Evolutionary conservation across 129 eudicot genomes (phyloP).

Genomic region (Silybum marianum): DNA sequence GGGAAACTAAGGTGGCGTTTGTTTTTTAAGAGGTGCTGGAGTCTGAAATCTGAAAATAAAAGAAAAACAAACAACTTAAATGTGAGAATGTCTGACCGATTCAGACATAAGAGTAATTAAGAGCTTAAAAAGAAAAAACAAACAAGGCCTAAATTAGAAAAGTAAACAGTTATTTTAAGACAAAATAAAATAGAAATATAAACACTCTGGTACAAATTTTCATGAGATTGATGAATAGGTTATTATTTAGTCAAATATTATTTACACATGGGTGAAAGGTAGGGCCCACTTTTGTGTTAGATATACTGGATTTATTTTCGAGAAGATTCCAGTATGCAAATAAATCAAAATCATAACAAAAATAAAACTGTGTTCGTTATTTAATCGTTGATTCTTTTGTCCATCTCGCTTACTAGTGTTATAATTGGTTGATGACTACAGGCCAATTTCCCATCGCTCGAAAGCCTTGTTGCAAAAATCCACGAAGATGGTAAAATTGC

Average conservation of each 20-base stretch:
- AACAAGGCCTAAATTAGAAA: too few species aligned
- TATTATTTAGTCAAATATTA: too few species aligned
- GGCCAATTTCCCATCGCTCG: constrained; percentile 87
- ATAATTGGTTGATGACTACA: constrained; percentile 37
- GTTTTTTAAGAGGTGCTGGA: too few species aligned
- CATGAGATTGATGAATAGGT: background rate
- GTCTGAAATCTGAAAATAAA: too few species aligned
- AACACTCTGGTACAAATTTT: background rate
- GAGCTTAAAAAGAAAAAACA: too few species aligned
- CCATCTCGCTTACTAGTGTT: background rate
- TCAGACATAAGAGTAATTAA: too few species aligned
- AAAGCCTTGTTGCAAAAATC: constrained; percentile 76
- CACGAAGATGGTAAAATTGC: constrained; percentile 79
- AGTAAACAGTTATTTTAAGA: background rate
- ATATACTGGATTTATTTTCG: background rate
- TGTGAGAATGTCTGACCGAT: too few species aligned
- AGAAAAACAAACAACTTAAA: too few species aligned
- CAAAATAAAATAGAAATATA: background rate
- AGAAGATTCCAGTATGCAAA: background rate
- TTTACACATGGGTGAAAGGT: too few species aligned
- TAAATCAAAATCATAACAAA: background rate
- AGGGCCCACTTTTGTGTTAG: background rate
- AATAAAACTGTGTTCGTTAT: background rate
- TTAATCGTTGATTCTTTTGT: background rate
- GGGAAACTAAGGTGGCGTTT: too few species aligned